These are phyloP conservation scores for Alternaria novae-zelandiae DNA, from an alignment of 2,329 filamentous ascomycete species.

Conservation along the genomic window DNA sequence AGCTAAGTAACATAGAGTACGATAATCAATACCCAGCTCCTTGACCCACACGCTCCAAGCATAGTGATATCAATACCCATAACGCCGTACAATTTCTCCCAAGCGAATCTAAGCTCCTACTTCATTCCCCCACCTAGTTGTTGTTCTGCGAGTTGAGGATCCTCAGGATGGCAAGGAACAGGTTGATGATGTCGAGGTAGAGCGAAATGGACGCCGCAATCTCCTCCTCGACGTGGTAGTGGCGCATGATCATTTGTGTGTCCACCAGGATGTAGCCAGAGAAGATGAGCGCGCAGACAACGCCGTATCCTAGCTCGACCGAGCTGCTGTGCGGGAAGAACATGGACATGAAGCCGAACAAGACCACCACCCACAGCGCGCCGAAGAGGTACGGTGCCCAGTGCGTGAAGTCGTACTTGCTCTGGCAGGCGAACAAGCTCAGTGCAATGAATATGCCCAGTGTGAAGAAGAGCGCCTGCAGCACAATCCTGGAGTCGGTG, in stretches of 20 bases:
- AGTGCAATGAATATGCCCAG: constrained; percentile 68
- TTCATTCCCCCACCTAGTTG: constrained; percentile 65
- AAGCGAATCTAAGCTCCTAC: neutral
- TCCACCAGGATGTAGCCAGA: constrained; percentile 94
- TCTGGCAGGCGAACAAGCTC: constrained; percentile 90
- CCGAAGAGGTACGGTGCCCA: constrained; percentile 98
- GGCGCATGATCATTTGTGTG: constrained; percentile 92
- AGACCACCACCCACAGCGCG: constrained; percentile 83
- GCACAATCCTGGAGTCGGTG: constrained; percentile 81
- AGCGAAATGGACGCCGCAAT: constrained; percentile 94
- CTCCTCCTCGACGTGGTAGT: constrained; percentile 98
- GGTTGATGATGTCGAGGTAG: constrained; percentile 95
- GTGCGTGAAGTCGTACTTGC: constrained; percentile 95
- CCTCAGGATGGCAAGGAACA: constrained; percentile 93
- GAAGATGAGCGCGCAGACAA: constrained; percentile 84
- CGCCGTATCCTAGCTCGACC: constrained; percentile 84
- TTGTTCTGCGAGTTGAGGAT: constrained; percentile 96
- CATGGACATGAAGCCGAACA: constrained; percentile 90
- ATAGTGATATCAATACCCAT: neutral
- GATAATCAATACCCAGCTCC: neutral
- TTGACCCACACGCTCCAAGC: neutral
- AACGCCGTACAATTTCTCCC: neutral
- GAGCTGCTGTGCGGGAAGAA: constrained; percentile 88
- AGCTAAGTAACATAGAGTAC: neutral
- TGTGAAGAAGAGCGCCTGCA: constrained; percentile 89